phyloP scores from a whole-genome alignment of 164 flowering plant species.

The Brasenia schreberi region DNA sequence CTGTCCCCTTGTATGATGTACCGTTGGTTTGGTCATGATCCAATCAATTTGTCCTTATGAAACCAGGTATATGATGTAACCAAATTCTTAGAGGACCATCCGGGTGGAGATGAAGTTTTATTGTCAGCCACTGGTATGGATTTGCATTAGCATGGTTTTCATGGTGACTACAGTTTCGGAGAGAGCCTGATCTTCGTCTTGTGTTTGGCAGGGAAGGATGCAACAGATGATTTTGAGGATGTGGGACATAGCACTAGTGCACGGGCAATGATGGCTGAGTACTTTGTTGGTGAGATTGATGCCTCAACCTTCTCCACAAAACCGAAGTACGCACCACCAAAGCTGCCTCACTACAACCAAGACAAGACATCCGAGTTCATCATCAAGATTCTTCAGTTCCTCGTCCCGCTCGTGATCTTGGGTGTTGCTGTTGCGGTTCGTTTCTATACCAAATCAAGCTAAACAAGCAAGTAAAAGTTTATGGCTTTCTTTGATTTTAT shows the following conservation, averaged over 20 bases:
- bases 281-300: constrained; percentile 48
- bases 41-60: not conserved
- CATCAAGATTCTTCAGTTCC: constrained; percentile 75
- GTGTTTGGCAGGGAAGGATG: constrained; percentile 55
- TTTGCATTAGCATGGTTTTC: not conserved
- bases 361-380: constrained; percentile 65
- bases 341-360: constrained; percentile 44
- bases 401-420: constrained; percentile 64
- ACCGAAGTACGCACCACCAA: constrained; percentile 32
- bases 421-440: constrained; percentile 65
- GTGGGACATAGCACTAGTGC: constrained; percentile 69
- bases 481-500: too few relatives aligned
- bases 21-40: too few relatives aligned
- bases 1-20: too few relatives aligned
- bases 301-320: constrained; percentile 32
- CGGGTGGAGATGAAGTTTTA: constrained; percentile 63
- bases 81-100: constrained; percentile 58
- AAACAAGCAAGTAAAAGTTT: not conserved
- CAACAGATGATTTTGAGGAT: constrained; percentile 80
- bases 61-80: constrained; percentile 62
- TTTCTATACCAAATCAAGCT: constrained; percentile 53
- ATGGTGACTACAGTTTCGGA: not conserved
- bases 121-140: constrained; percentile 44
- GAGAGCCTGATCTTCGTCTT: not conserved
- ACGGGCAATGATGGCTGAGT: constrained; percentile 52